Base-by-base conservation (phyloP, 257 asterid genomes). In the Scutellaria baicalensis region DNA sequence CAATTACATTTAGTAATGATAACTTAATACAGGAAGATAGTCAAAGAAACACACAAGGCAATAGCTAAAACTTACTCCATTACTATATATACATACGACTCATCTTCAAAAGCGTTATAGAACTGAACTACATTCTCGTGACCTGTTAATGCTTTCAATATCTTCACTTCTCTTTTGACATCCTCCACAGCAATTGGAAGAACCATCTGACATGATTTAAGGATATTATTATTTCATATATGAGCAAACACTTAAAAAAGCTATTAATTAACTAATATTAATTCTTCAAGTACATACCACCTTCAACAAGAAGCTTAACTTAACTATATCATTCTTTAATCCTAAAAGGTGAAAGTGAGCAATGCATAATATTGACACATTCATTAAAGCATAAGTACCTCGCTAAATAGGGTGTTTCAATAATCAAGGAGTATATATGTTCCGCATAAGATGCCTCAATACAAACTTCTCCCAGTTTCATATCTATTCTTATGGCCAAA, bases 141-240 rank as follows among this genome's bases (percentile, higher is more conserved):
- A 40, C 97, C 99, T 49, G 95, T 84, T 83, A 94, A 84, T 33
- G 95, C 96, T 82, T 85, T 88, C 80, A 94, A 78, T 86, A 94
- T 91, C 86, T 85, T 85, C 63, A 94, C 98, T 85, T 94, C 99
- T 57, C 99, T 82, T 84, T 87, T 91, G 67, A 94, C 99, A 81
- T 94, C 99, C 78, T 91, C 99, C 59, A 91, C 98, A 23, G 99
- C 96, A 73, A 94, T 89, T 8, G 97, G 98, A 80, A 94, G 97
- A 80, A 89, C 84, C 98, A 94, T 94, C 99, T 94, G 88, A 60
- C 66, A 75, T 27, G 58, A 50, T 73, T 69, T 58, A 47, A 73
- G 45, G 55, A 43, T 38, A 51, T 21, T 72, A 20, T 54, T 75
- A 63, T 54, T 39, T n/a, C 17, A 52, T 18, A 35, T 20, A 45